Base-by-base conservation (phyloP, 371 early-diverging fungal species). In the Nosema granulosis region DNA sequence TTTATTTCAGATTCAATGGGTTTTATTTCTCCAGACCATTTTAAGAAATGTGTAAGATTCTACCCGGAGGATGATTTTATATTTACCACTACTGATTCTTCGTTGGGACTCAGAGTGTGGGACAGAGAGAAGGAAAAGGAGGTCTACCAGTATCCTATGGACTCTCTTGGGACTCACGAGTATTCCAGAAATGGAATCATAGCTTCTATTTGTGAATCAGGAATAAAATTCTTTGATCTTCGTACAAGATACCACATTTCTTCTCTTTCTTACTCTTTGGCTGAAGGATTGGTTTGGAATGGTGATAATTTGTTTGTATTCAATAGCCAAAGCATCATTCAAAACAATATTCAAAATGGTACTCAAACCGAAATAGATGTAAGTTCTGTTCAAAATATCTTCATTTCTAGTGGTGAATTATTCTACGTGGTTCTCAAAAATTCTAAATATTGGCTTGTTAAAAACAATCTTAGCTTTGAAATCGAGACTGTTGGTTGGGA, bases 151-250 rank as follows among this genome's bases (percentile, higher is more conserved):
- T 75, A 75, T 28, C 56, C 56, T 22, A 52, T 37, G 34, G 75
- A 75, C 20, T 28, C 18, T 28, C 31, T 75, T 26, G 56, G 18
- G 32, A 57, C 57, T 32, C 75, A 75, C 37, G 18, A 38, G 20
- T 75, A 75, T 24, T 38, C 49, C 31, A 57, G 20, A 56, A 57
- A 28, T 13, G 61, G 61, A 35, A 67, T 38, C 4, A 29, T 68
- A 35, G 75, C 68, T 28, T 50, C 68, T 3, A 51, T 68, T 43
- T 56, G 56, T 35, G 59, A 50, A 28, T 38, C 59, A n/a, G 56
- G 75, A 52, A 67, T 75, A 34, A 75, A 75, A 56, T 67, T 75
- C 1, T 75, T 68, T 56, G 75, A 75, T 68, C 49, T 75, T 22
- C 0, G 68, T 22, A 43, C 43, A 31, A 9, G 75, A 32, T 75